A percentile compares a stretch with the other conserved stretches of the same genome.
Conservation (phyloP, 2,329 filamentous ascomycete species). For the Sporothrix sp. region DNA sequence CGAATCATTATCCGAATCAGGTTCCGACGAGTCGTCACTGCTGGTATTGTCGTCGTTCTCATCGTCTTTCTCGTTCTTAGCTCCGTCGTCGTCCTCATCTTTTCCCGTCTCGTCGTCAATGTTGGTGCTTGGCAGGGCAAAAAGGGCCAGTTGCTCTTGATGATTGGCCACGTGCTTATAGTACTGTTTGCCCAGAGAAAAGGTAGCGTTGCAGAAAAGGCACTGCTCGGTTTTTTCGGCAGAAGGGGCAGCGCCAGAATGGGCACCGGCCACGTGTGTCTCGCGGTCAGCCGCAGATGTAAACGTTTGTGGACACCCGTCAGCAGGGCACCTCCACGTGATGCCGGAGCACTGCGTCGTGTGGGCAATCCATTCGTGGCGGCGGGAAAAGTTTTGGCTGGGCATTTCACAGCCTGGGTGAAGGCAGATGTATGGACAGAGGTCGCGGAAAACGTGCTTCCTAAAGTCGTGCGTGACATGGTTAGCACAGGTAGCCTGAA, state of each 20-base stretch:
- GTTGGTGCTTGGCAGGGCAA: constrained; percentile 12
- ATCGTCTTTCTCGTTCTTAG: too few relatives aligned
- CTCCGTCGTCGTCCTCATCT: background rate
- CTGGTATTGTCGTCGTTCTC: too few relatives aligned
- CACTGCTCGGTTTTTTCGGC: constrained; percentile 8
- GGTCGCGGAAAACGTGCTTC: constrained; percentile 27
- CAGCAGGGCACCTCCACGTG: constrained; percentile 15
- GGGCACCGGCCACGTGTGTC: constrained; percentile 12
- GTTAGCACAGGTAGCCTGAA: background rate
- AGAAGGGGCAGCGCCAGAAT: background rate
- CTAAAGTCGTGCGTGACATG: constrained; percentile 5
- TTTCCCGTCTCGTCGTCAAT: background rate
- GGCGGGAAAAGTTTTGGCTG: constrained; percentile 15
- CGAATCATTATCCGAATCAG: too few relatives aligned
- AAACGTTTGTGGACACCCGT: constrained; percentile 4
- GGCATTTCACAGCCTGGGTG: constrained; percentile 21
- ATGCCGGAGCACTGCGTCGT: constrained; percentile 20
- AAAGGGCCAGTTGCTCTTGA: constrained; percentile 21
- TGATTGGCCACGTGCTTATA: constrained; percentile 21
- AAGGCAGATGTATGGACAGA: constrained; percentile 29
- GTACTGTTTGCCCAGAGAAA: constrained; percentile 18
- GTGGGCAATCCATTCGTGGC: constrained; percentile 21
- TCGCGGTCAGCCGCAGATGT: background rate
- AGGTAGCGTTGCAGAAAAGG: constrained; percentile 16
- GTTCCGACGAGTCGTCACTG: too few relatives aligned